Evolutionary conservation across 2,329 filamentous ascomycete species (phyloP).

Genomic region (Xylaria sp.): DNA sequence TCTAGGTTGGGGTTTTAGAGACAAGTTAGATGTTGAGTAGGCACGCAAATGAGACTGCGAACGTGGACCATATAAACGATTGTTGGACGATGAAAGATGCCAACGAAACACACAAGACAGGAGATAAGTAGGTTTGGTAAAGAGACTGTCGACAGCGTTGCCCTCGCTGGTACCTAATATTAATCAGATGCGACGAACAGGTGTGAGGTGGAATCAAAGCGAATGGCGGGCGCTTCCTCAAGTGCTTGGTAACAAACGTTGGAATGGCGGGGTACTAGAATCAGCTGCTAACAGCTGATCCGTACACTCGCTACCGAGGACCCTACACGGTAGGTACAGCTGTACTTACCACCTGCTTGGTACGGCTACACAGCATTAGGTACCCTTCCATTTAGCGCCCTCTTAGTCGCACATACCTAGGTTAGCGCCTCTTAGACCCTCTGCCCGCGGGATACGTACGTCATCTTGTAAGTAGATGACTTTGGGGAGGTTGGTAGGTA

Average conservation of each 20-base stretch:
- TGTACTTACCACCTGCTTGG: not conserved
- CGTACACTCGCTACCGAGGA: not conserved
- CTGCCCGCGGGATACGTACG: not conserved
- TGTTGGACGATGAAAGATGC: not conserved
- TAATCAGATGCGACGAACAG: not conserved
- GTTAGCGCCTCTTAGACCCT: too few species aligned
- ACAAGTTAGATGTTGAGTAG: too few species aligned
- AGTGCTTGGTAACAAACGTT: not conserved
- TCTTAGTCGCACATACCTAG: not conserved
- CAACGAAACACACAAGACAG: not conserved
- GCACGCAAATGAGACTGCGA: not conserved
- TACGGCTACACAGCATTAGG: not conserved
- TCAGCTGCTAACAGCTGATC: not conserved
- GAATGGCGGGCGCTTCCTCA: not conserved
- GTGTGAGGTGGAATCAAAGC: constrained; percentile 2
- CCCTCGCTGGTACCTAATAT: not conserved
- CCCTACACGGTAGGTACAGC: not conserved
- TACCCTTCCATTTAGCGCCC: not conserved
- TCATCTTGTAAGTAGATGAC: constrained; percentile 1
- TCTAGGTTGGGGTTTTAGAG: not conserved
- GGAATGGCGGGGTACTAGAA: not conserved
- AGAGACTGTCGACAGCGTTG: not conserved
- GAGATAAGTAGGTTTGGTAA: too few species aligned
- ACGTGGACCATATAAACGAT: not conserved
- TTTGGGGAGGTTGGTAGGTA: too few species aligned